Conservation (phyloP, 2,329 filamentous ascomycete species). For the Blumeria graminis region DNA sequence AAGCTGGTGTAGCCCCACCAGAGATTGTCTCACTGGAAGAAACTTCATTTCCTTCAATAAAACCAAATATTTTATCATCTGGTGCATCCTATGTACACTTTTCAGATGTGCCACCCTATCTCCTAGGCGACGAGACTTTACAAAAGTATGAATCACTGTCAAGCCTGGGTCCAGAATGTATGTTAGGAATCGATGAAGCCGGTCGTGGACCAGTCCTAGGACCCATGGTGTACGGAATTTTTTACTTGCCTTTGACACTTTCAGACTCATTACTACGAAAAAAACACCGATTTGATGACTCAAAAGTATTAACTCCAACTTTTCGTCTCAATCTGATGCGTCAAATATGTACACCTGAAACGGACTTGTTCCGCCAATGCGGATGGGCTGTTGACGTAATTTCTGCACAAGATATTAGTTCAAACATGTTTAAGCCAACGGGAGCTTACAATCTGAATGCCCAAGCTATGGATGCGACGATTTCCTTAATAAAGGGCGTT, state of each 20-base stretch:
- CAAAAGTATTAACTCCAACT: constrained; percentile 66
- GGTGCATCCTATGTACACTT: constrained; percentile 50
- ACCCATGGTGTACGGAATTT: constrained; percentile 47
- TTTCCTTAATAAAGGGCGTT: constrained; percentile 56
- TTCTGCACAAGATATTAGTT: constrained; percentile 32
- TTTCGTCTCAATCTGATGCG: constrained; percentile 49
- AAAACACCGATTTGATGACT: constrained; percentile 79
- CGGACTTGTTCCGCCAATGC: constrained; percentile 35
- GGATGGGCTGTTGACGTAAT: constrained; percentile 69
- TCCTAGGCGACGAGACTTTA: constrained; percentile 16
- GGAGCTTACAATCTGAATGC: constrained; percentile 72
- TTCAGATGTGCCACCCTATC: constrained; percentile 38
- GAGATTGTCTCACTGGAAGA: too few species aligned
- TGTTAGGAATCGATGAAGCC: constrained; percentile 80
- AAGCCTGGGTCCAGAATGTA: constrained; percentile 32
- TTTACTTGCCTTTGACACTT: constrained; percentile 49
- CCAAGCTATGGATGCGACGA: constrained; percentile 81
- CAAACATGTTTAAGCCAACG: constrained; percentile 18
- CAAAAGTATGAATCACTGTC: constrained; percentile 4
- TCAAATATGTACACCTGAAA: constrained; percentile 42
- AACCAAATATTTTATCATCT: constrained; percentile 28
- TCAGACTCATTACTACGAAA: constrained; percentile 51
- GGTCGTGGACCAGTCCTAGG: constrained; percentile 84
- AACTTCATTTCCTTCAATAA: constrained; percentile 30
- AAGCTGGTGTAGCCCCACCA: too few species aligned